A percentile compares a stretch with the other conserved stretches of the same genome.
phyloP scores from a whole-genome alignment of 371 early-diverging fungal genomes.

The Mucor plumbeus region DNA sequence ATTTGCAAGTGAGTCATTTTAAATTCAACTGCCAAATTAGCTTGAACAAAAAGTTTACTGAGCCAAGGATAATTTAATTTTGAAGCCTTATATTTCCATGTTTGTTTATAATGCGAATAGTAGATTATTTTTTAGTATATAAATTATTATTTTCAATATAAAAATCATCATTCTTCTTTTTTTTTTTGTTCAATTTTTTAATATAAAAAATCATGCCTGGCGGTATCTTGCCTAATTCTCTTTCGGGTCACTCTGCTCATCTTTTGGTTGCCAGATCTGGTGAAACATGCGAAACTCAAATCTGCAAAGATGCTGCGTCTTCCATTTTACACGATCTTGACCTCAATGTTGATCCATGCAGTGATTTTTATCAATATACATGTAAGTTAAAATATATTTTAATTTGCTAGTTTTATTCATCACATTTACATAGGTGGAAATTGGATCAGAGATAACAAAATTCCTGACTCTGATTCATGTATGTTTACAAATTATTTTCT shows the following conservation, averaged over 20 bases:
- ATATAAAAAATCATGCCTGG: not conserved
- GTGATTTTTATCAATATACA: conserved; percentile 54
- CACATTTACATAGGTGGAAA: conserved; percentile 46
- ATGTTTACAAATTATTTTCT: not conserved
- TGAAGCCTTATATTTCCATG: not conserved
- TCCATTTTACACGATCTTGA: conserved; percentile 35
- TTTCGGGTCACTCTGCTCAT: conserved; percentile 15
- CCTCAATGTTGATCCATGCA: conserved; percentile 45
- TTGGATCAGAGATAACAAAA: conserved; percentile 41
- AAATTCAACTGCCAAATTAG: conserved; percentile 19
- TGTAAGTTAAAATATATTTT: conserved; percentile 37
- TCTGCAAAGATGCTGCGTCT: conserved; percentile 14
- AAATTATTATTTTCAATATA: not conserved
- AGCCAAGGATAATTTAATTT: too few species aligned
- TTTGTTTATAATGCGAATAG: conserved; percentile 6
- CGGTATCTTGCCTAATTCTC: conserved; percentile 2
- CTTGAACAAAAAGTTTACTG: not conserved
- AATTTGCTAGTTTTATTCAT: not conserved
- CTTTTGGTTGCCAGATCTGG: conserved; percentile 13
- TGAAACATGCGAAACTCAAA: conserved; percentile 14
- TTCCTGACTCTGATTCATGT: conserved; percentile 52
- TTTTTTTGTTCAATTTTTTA: not conserved
- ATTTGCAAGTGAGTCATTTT: conserved; percentile 4
- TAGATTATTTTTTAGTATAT: not conserved
- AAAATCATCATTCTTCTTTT: not conserved